Base-by-base conservation (phyloP, 371 early-diverging fungal species). In the Lichtheimia ornata region DNA sequence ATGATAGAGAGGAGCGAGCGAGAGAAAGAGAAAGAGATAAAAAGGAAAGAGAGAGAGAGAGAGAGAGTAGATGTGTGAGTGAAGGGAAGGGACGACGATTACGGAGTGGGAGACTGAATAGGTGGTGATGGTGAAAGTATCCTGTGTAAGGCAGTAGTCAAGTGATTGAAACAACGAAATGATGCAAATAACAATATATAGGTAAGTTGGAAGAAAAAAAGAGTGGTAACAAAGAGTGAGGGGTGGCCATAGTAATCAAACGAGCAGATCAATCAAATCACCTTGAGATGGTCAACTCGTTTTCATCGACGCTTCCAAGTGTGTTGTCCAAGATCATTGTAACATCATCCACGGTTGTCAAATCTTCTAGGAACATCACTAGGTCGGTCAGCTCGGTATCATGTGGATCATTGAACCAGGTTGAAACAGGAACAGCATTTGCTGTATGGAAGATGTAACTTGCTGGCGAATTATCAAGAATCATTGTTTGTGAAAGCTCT, bases 321-420 rank as follows among this genome's bases (percentile, higher is more conserved):
- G 68, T 56, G 43, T 66, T 78, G 67, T 89, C 90, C 68, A 97
- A 76, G 30, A 97, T 91, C 18, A 85, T 76, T 56, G 87, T 90
- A 56, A 97, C 97, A 72, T 98, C 88, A 59, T 93, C 93, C 11
- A 96, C 96, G 20, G 70, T 70, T 22, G 90, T 90, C 67, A 98
- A 74, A 60, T 96, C 97, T 65, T 91, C 91, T 63, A 98, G 77
- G 81, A 97, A 97, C 18, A 94, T 94, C 45, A 95, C 88, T 53
- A 98, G 79, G 62, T 98, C 97, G 64, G 90, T 77, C 64, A 98
- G 80, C 79, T 96, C 97, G 28, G 94, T 92, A 70, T 97, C 98
- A 71, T 94, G 93, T 20, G 90, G 91, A 72, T 98, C 97, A 66
- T 93, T 93, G 71, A 96, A 95, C 98, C 98, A 98, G 15, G 90